phyloP scores from a whole-genome alignment of 2,329 filamentous ascomycete species.

The Xylaria sp. region DNA sequence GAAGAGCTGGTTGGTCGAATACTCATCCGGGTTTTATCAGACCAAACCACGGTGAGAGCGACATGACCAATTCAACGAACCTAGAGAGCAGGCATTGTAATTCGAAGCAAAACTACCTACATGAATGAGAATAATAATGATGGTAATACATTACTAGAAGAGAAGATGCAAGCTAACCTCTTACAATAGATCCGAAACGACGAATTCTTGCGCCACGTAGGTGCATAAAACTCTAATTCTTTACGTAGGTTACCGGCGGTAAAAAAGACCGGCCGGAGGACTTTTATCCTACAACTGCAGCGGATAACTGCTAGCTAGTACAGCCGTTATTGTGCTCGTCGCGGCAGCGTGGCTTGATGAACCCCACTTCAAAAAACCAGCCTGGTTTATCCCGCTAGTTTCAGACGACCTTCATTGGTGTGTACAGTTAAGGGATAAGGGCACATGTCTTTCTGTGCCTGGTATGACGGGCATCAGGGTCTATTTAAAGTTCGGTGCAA shows the following conservation, averaged over 20 bases:
- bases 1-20: conserved; percentile 90
- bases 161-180: conserved; percentile 1
- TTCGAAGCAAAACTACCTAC: not conserved
- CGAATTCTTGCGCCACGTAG: too few species aligned
- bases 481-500: not conserved
- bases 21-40: conserved; percentile 85
- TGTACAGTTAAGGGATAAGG: not conserved
- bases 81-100: not conserved
- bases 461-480: not conserved
- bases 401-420: not conserved
- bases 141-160: not conserved
- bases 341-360: conserved; percentile 7
- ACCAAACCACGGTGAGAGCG: conserved; percentile 54
- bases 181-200: too few species aligned
- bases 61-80: not conserved
- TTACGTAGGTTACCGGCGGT: too few species aligned
- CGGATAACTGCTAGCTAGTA: not conserved
- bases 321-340: conserved; percentile 6
- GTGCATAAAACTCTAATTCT: too few species aligned
- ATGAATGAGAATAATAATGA: not conserved
- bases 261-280: not conserved
- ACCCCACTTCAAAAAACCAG: conserved; percentile 11
- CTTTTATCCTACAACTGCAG: not conserved
- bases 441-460: not conserved
- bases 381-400: conserved; percentile 7